A percentile compares a stretch with the other conserved stretches of the same genome.
phyloP scores from a whole-genome alignment of 2,329 filamentous ascomycete species.

The Pseudogymnoascus sp. region DNA sequence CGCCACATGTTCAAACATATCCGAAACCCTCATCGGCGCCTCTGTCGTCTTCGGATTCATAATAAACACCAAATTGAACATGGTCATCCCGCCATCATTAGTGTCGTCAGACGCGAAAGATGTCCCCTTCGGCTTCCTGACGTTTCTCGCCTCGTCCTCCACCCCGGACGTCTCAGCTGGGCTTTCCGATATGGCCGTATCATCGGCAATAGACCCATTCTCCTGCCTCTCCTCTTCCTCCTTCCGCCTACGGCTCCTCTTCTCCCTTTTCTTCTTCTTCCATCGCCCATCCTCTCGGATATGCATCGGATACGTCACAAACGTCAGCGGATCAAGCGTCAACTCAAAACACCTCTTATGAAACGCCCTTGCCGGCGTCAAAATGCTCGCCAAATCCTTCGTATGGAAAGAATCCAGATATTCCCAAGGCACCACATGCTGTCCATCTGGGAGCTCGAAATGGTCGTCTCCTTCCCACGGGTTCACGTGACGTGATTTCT shows the following conservation, averaged over 20 bases:
- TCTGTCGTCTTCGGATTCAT: conserved; percentile 73
- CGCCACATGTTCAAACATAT: conserved; percentile 82
- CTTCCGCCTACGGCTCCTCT: conserved; percentile 30
- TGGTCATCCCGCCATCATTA: conserved; percentile 57
- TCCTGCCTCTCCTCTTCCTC: conserved; percentile 25
- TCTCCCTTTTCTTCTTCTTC: conserved; percentile 53
- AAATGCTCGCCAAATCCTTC: conserved; percentile 70
- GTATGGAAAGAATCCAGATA: conserved; percentile 65
- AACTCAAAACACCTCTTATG: conserved; percentile 80
- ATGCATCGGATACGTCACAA: conserved; percentile 77
- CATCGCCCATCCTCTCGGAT: conserved; percentile 71
- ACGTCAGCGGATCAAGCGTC: conserved; percentile 70
- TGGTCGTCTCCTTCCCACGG: conserved; percentile 32
- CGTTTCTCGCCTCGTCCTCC: conserved; percentile 22
- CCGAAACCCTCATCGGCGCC: conserved; percentile 60
- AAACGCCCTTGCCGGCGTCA: conserved; percentile 68
- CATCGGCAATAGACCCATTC: conserved; percentile 10
- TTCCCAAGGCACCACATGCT: conserved; percentile 61
- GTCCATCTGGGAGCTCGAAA: conserved; percentile 47
- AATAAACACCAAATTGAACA: conserved; percentile 97
- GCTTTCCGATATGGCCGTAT: conserved; percentile 15
- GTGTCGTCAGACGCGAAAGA: conserved; percentile 20
- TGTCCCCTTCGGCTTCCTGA: conserved; percentile 20
- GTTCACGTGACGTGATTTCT: conserved; percentile 22
- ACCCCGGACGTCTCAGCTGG: conserved; percentile 11